Evolutionary conservation across 2,329 filamentous ascomycete genomes (phyloP), one percentile per base, ranked within the genome.

Genomic region (Neofusicoccum sp.): DNA sequence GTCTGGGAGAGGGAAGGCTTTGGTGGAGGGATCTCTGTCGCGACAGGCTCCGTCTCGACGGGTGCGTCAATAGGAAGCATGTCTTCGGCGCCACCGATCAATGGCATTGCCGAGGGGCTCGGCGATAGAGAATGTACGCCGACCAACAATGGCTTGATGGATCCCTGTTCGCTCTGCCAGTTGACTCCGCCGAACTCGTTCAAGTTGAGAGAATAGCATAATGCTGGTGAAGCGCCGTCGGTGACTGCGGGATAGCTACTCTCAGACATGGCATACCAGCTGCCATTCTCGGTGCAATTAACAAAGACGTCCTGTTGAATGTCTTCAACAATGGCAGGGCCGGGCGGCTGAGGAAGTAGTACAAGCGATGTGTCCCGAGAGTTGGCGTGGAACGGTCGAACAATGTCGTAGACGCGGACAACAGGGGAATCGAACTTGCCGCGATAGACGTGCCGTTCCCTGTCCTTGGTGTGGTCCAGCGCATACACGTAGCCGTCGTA

Each of bases 221-320:
- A 76, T 7, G 87, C 87, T 66, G 80, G 77, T 29, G 81, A 79
- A 4, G 87, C 87, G 44, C 84, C 88, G 60, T 92, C 86, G 28
- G 93, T 89, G 33, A 97, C 92, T 8, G 94, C 84, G 3, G 95
- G 95, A 70, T 97, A 98, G 7, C 87, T 87, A 44, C 83, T 84
- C 64, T 96, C 94, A 1, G 94, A 97, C 78, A 98, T 84, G 36
- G 93, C 95, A 75, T 94, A 99, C 93, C 94, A 98, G 65, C 91
- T 90, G 34, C 93, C 94, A n/a, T 83, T 81, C 62, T 90, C 86
- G 1, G 93, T 97, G 68, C 89, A 89, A 73, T 97, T 97, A 64
- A 98, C 84, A 71, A 95, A 96, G 0, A 97, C 76, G 63, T 77
- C 74, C 48, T 80, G 77, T 29, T 72, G 69, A 14, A 71, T 71